phyloP scores from a whole-genome alignment of 768 basidiomycete genomes.

The Chalciporus pseudorubinellus region DNA sequence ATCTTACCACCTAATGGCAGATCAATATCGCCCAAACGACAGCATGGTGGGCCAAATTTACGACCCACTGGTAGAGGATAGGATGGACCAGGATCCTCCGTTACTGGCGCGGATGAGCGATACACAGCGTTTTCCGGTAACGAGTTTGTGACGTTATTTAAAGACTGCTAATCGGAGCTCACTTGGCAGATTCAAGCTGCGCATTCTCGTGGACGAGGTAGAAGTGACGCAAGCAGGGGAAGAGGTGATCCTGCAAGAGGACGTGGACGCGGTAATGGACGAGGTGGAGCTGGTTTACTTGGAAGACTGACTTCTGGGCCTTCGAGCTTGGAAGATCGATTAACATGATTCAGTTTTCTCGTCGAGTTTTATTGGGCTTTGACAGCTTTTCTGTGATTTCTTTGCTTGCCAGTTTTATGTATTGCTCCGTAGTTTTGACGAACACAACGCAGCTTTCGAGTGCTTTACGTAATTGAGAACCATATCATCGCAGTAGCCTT shows the following conservation, averaged over 20 bases:
- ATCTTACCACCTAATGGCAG: not conserved
- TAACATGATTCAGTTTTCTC: slow-evolving; percentile 12
- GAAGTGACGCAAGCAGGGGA: slow-evolving; percentile 12
- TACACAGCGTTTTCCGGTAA: slow-evolving; percentile 22
- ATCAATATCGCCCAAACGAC: slow-evolving; percentile 8
- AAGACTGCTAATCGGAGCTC: not conserved
- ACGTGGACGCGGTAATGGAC: slow-evolving; percentile 19
- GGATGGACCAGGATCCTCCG: slow-evolving; percentile 17
- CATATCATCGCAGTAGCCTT: not conserved
- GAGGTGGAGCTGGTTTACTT: slow-evolving; percentile 16
- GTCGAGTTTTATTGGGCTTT: not conserved
- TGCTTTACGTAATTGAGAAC: not conserved
- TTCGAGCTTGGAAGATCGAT: slow-evolving; percentile 18
- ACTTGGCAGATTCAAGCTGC: slow-evolving; percentile 11
- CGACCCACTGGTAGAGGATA: slow-evolving; percentile 13
- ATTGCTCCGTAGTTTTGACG: too few species aligned
- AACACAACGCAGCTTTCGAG: too few species aligned
- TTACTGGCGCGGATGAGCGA: slow-evolving; percentile 26
- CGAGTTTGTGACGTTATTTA: not conserved
- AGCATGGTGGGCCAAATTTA: slow-evolving; percentile 7
- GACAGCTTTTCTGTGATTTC: not conserved
- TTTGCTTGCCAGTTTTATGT: not conserved
- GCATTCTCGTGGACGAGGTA: slow-evolving; percentile 24
- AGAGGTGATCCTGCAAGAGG: slow-evolving; percentile 24
- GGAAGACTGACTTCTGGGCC: slow-evolving; percentile 14